phyloP scores from a whole-genome alignment of 257 asterid genomes.

The Jasminum sambac region DNA sequence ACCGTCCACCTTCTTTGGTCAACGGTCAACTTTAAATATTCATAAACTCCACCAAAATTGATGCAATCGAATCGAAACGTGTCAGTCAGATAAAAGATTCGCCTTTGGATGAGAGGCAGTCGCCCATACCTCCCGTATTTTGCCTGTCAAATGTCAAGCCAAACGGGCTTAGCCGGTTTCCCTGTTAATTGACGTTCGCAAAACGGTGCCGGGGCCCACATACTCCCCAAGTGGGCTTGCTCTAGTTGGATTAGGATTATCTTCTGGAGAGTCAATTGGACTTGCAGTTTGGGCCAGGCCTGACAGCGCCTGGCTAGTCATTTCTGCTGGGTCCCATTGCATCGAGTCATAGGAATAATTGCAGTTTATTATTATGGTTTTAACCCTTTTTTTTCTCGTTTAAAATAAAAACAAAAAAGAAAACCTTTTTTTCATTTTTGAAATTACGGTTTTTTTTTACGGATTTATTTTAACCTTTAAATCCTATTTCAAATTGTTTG shows the following conservation, averaged over 20 bases:
- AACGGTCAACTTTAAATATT: neutral
- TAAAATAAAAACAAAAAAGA: too few species aligned
- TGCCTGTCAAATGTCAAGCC: neutral
- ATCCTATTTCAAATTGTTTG: too few species aligned
- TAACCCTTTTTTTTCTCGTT: neutral
- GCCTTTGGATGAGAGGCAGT: conserved; percentile 15
- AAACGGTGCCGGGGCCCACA: neutral
- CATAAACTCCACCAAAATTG: neutral
- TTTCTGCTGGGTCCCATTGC: neutral
- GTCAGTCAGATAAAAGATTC: neutral
- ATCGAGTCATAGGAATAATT: neutral
- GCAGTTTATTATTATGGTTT: conserved; percentile 1
- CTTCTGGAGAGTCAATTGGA: too few species aligned
- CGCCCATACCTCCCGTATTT: conserved; percentile 17
- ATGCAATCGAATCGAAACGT: neutral
- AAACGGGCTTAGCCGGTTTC: neutral
- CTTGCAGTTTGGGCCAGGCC: neutral
- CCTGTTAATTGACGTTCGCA: conserved; percentile 13
- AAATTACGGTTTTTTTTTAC: too few species aligned
- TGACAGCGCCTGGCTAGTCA: neutral
- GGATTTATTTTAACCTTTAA: too few species aligned
- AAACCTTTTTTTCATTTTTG: too few species aligned
- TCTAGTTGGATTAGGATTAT: neutral
- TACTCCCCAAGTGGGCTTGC: neutral
- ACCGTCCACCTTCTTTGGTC: neutral